Conservation (phyloP, 2,329 filamentous ascomycete species). For the Stylonectria norvegica region DNA sequence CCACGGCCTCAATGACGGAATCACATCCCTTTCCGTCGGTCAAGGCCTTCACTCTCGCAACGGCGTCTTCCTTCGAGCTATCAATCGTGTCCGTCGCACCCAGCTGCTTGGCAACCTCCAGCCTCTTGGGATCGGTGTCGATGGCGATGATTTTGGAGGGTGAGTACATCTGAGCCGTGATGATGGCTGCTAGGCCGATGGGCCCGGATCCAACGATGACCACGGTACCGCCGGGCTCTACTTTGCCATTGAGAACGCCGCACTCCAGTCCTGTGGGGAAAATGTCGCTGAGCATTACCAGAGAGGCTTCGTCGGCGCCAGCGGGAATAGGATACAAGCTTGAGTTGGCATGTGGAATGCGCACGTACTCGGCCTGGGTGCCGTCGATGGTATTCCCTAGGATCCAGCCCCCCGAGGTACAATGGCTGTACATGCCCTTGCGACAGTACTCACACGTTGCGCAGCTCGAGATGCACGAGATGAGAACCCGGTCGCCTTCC, state of each 20-base stretch:
- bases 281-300: slow-evolving; percentile 54
- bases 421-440: slow-evolving; percentile 50
- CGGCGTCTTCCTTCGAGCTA: slow-evolving; percentile 33
- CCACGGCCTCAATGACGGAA: slow-evolving; percentile 56
- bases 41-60: slow-evolving; percentile 38
- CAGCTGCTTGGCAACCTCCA: slow-evolving; percentile 44
- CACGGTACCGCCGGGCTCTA: slow-evolving; percentile 50
- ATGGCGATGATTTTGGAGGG: slow-evolving; percentile 50
- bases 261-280: slow-evolving; percentile 56
- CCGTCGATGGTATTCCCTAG: slow-evolving; percentile 52
- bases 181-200: slow-evolving; percentile 52
- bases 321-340: slow-evolving; percentile 44
- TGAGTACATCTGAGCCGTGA: slow-evolving; percentile 53
- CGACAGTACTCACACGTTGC: slow-evolving; percentile 50
- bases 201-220: slow-evolving; percentile 55
- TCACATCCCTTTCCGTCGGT: slow-evolving; percentile 54
- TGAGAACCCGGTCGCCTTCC: slow-evolving; percentile 49
- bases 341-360: slow-evolving; percentile 48
- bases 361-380: slow-evolving; percentile 55
- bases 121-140: slow-evolving; percentile 46
- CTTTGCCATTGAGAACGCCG: slow-evolving; percentile 49
- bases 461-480: slow-evolving; percentile 50
- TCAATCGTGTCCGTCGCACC: slow-evolving; percentile 47
- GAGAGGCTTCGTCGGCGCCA: slow-evolving; percentile 38
- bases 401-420: slow-evolving; percentile 52